Evolutionary conservation across 129 eudicot species (phyloP), one percentile per base, ranked within the genome.

Genomic region (Heracleum sosnowskyi): DNA sequence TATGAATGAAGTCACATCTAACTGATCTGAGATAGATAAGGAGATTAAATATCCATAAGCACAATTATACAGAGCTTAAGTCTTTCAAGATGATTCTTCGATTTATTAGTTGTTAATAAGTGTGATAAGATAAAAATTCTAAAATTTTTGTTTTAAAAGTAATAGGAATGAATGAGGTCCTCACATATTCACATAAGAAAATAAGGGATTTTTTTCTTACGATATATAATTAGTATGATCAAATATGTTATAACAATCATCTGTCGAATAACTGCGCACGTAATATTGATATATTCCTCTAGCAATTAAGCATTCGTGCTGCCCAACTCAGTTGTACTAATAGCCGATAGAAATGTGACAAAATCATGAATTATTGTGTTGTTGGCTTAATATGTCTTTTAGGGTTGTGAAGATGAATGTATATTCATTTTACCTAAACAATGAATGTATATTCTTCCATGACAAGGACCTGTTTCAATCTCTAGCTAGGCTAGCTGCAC

Each of bases 251-350:
- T 9, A 44, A 46, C 22, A 46, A 3, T 4, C n/a, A n/a, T n/a
- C n/a, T n/a, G n/a, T n/a, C n/a, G n/a, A n/a, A n/a, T n/a, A n/a
- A n/a, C n/a, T n/a, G n/a, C n/a, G n/a, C 24, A 6, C 16, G 22
- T 70, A 39, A 2, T 24, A 39, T 72, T 22, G 40, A 2, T 41
- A 41, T 79, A 16, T 7, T 75, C 77, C 86, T 84, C 74, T 29
- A 78, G 72, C 76, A 83, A 80, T 84, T 77, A 40, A 80, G 72
- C 76, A 83, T 79, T 89, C 96, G 89, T 92, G 97, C 87, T 81
- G 11, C 69, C 91, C 93, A 92, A 31, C 22, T 85, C 84, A 81
- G 83, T 85, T 74, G 45, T 75, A 69, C 69, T 28, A 18, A 34
- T 44, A 45, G 55, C 89, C 84, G 85, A 84, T 85, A 60, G 55